Evolutionary conservation across 2,329 filamentous ascomycete genomes (phyloP).

Genomic region (Aspergillus bombycis): DNA sequence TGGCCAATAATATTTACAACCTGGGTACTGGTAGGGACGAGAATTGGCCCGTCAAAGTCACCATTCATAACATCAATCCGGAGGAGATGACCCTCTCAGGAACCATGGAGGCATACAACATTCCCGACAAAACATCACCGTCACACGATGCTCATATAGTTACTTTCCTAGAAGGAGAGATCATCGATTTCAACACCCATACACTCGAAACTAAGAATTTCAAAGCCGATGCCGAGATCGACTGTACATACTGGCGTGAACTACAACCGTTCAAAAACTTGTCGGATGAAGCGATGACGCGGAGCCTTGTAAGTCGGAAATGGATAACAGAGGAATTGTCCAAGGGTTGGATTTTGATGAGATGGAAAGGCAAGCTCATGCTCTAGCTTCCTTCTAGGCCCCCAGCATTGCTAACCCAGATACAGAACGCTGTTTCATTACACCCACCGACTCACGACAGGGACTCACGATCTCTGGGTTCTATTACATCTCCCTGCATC

Average conservation of each 20-base stretch:
- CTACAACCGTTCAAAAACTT: conserved; percentile 52
- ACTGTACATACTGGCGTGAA: conserved; percentile 53
- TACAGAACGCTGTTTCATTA: conserved; percentile 53
- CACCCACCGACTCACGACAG: conserved; percentile 49
- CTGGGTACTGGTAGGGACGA: conserved; percentile 50
- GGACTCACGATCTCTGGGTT: conserved; percentile 55
- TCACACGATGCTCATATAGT: conserved; percentile 57
- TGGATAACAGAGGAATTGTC: conserved; percentile 47
- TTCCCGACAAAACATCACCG: conserved; percentile 56
- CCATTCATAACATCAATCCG: conserved; percentile 64
- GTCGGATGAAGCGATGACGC: conserved; percentile 48
- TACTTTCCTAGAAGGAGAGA: conserved; percentile 70
- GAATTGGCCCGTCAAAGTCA: conserved; percentile 69
- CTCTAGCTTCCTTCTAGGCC: neutral
- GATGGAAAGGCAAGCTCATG: conserved; percentile 52
- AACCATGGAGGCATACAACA: conserved; percentile 72
- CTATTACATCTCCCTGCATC: conserved; percentile 53
- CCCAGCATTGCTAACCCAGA: conserved; percentile 15
- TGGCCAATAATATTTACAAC: conserved; percentile 32
- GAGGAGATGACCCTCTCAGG: conserved; percentile 64
- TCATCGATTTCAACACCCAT: conserved; percentile 63
- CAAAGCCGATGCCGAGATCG: conserved; percentile 49
- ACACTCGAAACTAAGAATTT: conserved; percentile 53
- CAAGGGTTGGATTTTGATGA: conserved; percentile 54
- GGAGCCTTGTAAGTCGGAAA: conserved; percentile 47